Conservation (phyloP, 345 rosid genomes). For the Eucalyptus rudis region DNA sequence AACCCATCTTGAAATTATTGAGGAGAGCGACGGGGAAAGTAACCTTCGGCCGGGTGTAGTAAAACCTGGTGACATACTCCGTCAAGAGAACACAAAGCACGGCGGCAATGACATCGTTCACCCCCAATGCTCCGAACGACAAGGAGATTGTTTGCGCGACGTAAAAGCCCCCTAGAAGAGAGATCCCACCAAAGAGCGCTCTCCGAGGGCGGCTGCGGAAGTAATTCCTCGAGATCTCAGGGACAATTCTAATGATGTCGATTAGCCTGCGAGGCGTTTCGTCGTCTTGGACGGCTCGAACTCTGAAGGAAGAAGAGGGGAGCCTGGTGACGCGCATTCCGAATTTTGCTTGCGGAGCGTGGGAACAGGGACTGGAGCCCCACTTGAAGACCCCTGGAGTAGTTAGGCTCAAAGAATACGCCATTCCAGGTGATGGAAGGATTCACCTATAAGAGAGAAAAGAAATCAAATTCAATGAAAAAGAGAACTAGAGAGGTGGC, state of each 20-base stretch:
- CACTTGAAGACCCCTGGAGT: conserved; percentile 7
- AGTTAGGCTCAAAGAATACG: conserved; percentile 20
- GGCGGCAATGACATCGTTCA: conserved; percentile 88
- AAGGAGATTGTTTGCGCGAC: conserved; percentile 90
- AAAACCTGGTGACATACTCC: conserved; percentile 72
- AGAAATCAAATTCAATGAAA: neutral
- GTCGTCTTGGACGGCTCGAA: conserved; percentile 62
- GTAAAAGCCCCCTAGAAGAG: conserved; percentile 80
- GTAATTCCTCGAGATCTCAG: conserved; percentile 65
- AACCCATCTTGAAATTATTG: conserved; percentile 96
- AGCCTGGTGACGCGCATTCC: neutral
- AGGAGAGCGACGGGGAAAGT: conserved; percentile 85
- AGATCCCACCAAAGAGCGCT: conserved; percentile 84
- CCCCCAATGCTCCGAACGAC: conserved; percentile 89
- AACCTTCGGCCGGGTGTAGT: conserved; percentile 73
- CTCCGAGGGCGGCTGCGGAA: conserved; percentile 79
- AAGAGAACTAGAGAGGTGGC: neutral
- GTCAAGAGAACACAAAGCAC: conserved; percentile 82
- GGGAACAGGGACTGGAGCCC: conserved; percentile 2
- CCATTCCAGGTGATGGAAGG: conserved; percentile 11
- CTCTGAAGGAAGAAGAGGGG: conserved; percentile 6
- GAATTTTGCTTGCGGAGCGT: neutral
- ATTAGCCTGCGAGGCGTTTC: conserved; percentile 60
- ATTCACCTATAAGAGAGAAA: neutral
- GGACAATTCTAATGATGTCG: conserved; percentile 62